A percentile compares a stretch with the other conserved stretches of the same genome.
phyloP scores from a whole-genome alignment of 2,329 filamentous ascomycete species.

The Talaromyces albobiverticillius region DNA sequence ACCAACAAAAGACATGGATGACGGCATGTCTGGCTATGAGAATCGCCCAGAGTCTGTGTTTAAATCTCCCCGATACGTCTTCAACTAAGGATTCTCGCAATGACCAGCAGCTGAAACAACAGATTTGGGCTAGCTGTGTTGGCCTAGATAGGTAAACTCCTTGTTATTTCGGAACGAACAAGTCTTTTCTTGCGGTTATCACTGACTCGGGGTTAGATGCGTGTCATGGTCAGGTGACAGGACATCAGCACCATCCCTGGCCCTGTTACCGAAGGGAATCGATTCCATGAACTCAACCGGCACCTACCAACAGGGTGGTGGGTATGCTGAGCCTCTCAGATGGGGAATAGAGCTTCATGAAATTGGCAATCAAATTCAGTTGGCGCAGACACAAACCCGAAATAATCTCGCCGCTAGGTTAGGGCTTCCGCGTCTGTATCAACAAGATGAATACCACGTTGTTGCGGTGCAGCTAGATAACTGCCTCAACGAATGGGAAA shows the following conservation, averaged over 20 bases:
- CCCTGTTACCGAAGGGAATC: constrained; percentile 5
- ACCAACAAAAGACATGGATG: constrained; percentile 22
- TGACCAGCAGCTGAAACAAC: constrained; percentile 11
- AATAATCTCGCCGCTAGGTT: constrained; percentile 15
- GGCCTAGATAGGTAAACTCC: constrained; percentile 18
- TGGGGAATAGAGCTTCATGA: constrained; percentile 17
- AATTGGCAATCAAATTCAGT: constrained; percentile 21
- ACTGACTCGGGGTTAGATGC: constrained; percentile 15
- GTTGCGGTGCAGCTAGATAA: constrained; percentile 18
- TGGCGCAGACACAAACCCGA: constrained; percentile 19
- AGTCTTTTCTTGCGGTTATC: background rate
- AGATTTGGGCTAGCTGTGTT: constrained; percentile 20
- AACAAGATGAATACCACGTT: constrained; percentile 19
- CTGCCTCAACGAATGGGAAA: constrained; percentile 19
- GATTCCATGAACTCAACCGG: background rate
- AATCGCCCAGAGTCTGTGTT: constrained; percentile 20
- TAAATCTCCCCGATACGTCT: constrained; percentile 4
- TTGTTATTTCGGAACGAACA: background rate
- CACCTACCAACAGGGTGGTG: background rate
- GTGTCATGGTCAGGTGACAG: constrained; percentile 22
- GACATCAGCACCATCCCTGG: constrained; percentile 15
- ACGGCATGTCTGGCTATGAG: constrained; percentile 20
- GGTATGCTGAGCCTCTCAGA: background rate
- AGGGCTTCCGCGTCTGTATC: constrained; percentile 14
- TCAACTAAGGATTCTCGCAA: constrained; percentile 2